Evolutionary conservation across 2,329 filamentous ascomycete genomes (phyloP).

Genomic region (Claviceps pazoutovae): DNA sequence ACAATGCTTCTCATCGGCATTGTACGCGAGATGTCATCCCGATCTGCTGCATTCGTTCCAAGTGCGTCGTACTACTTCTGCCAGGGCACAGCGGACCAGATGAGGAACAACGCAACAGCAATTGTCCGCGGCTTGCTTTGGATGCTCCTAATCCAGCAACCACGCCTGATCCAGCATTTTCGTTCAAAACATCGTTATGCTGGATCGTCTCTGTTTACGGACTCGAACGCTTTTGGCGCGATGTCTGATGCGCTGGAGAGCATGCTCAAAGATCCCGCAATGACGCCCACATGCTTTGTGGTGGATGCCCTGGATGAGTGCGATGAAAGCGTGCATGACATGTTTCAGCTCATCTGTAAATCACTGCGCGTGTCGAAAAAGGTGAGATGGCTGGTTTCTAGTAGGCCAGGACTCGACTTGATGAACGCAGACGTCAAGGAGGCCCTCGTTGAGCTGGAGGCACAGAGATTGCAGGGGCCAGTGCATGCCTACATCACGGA

Average conservation of each 20-base stretch:
- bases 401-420: constrained; percentile 15
- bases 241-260: constrained; percentile 22
- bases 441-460: constrained; percentile 24
- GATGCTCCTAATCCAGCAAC: constrained; percentile 16
- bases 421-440: constrained; percentile 20
- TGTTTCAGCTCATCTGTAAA: constrained; percentile 24
- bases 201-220: constrained; percentile 22
- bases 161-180: constrained; percentile 23
- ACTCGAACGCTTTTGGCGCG: constrained; percentile 22
- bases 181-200: constrained; percentile 17
- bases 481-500: constrained; percentile 23
- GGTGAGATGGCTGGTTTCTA: constrained; percentile 29
- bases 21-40: constrained; percentile 12
- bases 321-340: constrained; percentile 11
- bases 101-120: constrained; percentile 19
- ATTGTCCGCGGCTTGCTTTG: constrained; percentile 27
- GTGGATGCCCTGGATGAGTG: constrained; percentile 38
- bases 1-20: constrained; percentile 22
- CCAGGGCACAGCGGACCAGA: constrained; percentile 20
- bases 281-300: constrained; percentile 23
- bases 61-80: constrained; percentile 24
- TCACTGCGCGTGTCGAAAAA: constrained; percentile 12
- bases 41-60: constrained; percentile 5
- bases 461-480: constrained; percentile 18
- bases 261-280: constrained; percentile 25